Percentiles rank a stretch among this genome's conserved stretches.
Evolutionary conservation across 2,329 filamentous ascomycete genomes (phyloP).

Genomic region (Cladobotryum protrusum): DNA sequence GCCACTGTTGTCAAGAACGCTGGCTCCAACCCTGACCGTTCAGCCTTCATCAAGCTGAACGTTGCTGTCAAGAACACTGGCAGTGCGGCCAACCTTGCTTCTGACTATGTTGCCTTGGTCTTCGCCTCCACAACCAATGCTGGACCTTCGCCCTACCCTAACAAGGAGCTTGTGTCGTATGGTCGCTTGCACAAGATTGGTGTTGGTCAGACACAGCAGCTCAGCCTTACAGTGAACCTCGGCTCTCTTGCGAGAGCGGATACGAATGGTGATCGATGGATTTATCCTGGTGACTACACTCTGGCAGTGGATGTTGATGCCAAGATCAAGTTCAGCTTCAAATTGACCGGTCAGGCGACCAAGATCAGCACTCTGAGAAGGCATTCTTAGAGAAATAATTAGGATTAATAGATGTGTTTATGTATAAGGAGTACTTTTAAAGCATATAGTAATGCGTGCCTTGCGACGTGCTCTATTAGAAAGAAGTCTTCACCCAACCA

Average conservation of each 20-base stretch:
- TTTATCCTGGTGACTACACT: conserved; percentile 14
- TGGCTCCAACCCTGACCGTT: not conserved
- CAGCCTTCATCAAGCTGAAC: conserved; percentile 5
- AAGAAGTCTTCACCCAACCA: no score
- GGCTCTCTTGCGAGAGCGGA: conserved; percentile 12
- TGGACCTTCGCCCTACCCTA: conserved; percentile 12
- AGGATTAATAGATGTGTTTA: no score
- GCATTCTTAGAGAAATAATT: not conserved
- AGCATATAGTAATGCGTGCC: no score
- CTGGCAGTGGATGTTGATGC: conserved; percentile 11
- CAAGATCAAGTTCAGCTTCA: conserved; percentile 4
- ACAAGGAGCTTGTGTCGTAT: conserved; percentile 15
- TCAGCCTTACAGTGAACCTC: conserved; percentile 9
- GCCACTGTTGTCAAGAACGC: conserved; percentile 11
- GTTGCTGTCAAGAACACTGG: conserved; percentile 7
- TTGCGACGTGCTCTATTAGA: no score
- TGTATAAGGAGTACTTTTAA: no score
- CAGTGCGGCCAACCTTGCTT: conserved; percentile 6
- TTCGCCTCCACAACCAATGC: conserved; percentile 14
- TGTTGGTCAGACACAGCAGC: conserved; percentile 7
- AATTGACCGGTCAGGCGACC: conserved; percentile 7
- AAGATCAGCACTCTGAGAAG: conserved; percentile 9
- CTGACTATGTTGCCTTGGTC: conserved; percentile 14
- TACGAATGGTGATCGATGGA: conserved; percentile 11
- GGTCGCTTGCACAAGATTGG: conserved; percentile 10